phyloP scores from a whole-genome alignment of 495 filamentous ascomycete species.

The Penicillium malachiteum region DNA sequence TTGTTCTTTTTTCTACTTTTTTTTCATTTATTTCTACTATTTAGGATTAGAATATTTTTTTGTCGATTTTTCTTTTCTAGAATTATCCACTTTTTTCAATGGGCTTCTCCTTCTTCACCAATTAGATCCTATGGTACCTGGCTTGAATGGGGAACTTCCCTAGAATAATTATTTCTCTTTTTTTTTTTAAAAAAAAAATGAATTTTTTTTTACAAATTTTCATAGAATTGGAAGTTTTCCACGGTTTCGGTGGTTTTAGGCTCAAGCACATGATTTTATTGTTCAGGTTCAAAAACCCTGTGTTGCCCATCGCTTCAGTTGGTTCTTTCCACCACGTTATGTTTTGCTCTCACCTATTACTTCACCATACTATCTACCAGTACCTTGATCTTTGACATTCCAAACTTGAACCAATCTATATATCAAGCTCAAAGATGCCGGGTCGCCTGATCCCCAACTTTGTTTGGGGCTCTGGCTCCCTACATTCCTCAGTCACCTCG shows the following conservation, averaged over 20 bases:
- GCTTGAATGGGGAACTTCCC: conserved; percentile 9
- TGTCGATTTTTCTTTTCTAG: not conserved
- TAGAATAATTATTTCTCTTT: conserved; percentile 5
- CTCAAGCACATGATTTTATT: conserved; percentile 25
- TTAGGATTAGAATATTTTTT: not conserved
- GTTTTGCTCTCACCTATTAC: conserved; percentile 29
- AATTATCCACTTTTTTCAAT: conserved; percentile 11
- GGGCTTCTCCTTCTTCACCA: conserved; percentile 11
- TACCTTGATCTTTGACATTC: not conserved
- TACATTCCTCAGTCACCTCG: conserved; percentile 35
- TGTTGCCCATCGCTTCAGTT: not conserved
- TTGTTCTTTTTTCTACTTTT: not conserved
- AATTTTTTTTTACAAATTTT: not conserved
- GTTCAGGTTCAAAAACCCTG: conserved; percentile 20
- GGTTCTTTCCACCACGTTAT: conserved; percentile 21
- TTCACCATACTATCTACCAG: conserved; percentile 27
- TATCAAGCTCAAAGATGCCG: conserved; percentile 36
- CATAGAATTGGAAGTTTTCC: conserved; percentile 14
- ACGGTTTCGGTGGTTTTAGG: conserved; percentile 27
- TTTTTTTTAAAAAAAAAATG: not conserved
- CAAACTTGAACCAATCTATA: too few species aligned
- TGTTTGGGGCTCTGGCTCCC: conserved; percentile 39
- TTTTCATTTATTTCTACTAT: not conserved
- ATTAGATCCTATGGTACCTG: conserved; percentile 16
- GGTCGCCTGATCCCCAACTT: conserved; percentile 49